Percentiles rank a stretch among this genome's conserved stretches.
Evolutionary conservation across 768 basidiomycete genomes (phyloP).

Genomic region (Punctularia strigosozonata): DNA sequence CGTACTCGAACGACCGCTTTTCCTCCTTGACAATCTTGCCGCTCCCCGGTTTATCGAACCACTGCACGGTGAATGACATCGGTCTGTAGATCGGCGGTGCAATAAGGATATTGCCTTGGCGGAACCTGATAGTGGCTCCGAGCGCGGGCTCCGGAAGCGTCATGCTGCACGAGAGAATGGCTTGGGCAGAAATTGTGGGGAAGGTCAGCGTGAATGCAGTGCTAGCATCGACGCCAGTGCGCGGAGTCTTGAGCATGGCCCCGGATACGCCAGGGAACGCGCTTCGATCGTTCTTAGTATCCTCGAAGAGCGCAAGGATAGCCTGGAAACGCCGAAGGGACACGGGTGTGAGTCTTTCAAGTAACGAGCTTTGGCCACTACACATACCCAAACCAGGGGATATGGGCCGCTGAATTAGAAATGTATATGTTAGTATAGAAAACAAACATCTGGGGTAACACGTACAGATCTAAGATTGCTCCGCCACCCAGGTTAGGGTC

Average conservation of each 20-base stretch:
- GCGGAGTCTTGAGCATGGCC: conserved; percentile 67
- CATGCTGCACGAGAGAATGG: conserved; percentile 60
- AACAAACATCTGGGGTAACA: conserved; percentile 1
- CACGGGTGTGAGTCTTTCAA: neutral
- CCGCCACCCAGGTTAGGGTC: conserved; percentile 76
- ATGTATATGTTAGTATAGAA: no score
- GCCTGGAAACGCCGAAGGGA: conserved; percentile 32
- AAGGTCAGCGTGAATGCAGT: conserved; percentile 71
- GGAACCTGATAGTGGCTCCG: conserved; percentile 62
- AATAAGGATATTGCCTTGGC: conserved; percentile 58
- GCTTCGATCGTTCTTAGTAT: conserved; percentile 54
- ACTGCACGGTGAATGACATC: conserved; percentile 51
- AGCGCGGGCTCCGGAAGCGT: conserved; percentile 33
- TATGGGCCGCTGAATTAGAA: conserved; percentile 76
- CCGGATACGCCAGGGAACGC: conserved; percentile 48
- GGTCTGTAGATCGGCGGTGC: conserved; percentile 57
- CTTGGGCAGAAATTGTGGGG: conserved; percentile 57
- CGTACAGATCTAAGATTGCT: conserved; percentile 74
- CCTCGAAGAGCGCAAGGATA: conserved; percentile 67
- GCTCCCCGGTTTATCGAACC: conserved; percentile 36
- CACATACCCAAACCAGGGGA: conserved; percentile 63
- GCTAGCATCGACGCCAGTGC: conserved; percentile 69
- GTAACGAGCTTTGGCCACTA: neutral
- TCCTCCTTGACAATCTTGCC: conserved; percentile 40
- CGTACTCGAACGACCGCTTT: conserved; percentile 41